Evolutionary conservation across 306 rosid species (phyloP), one percentile per base, ranked within the genome.

Genomic region (Vigna radiata): DNA sequence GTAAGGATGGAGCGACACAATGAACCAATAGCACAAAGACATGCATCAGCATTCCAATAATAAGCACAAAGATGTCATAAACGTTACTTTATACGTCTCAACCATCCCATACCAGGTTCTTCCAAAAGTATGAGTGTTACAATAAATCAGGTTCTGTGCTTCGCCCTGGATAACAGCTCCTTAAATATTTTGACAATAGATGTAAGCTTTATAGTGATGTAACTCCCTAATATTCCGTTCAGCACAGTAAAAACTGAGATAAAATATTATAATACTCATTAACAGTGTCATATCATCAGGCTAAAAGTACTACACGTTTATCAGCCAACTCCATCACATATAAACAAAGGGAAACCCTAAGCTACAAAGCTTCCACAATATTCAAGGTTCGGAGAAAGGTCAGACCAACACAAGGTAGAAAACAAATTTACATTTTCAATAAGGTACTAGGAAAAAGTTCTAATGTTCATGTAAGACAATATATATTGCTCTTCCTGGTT

Each of bases 101-200:
- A 56, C 56, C 68, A 79, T 55, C 73, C 55, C 25, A 77, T 77
- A 54, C 31, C 47, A 71, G 64, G 74, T 71, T 21, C 61, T 77
- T 64, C 47, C 5, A 53, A 44, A 47, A 63, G 9, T 63, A 27
- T 19, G 70, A 77, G 72, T 63, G 67, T 72, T 63, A 21, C 55
- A 65, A 29, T 56, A 65, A 71, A 54, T 64, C 64, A 17, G 62
- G 46, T 31, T 73, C 65, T 71, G 36, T 21, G 73, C 73, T 72
- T 79, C 39, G 50, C 73, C 25, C 61, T 46, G 68, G 61, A 56
- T 59, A 68, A 37, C 46, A 56, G 59, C 54, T 61, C 46, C 81
- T 70, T 44, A 43, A 61, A 69, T 44, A 49, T 54, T 50, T 25
- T 63, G 27, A 72, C 39, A 60, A 36, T 62, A 15, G 80, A 73